These are phyloP conservation scores for Stenocarpella maydis DNA, from an alignment of 2,329 filamentous ascomycete species.

Conservation along the genomic window DNA sequence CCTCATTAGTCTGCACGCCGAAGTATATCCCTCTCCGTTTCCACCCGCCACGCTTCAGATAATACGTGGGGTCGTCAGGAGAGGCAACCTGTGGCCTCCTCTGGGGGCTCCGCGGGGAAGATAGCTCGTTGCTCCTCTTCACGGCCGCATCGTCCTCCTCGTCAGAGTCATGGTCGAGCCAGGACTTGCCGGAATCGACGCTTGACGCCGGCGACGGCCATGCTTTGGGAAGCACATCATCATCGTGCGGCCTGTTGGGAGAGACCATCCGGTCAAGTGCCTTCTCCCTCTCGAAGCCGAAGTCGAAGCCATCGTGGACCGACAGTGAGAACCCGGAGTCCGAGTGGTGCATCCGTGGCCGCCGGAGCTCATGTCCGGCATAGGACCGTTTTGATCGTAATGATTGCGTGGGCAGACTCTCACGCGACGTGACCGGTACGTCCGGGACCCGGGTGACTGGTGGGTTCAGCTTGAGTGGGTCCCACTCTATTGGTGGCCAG, in stretches of 20 bases:
- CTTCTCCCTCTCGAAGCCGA: conserved; percentile 41
- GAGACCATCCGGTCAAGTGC: conserved; percentile 20
- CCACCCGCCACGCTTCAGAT: conserved; percentile 47
- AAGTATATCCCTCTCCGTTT: conserved; percentile 49
- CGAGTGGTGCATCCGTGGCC: conserved; percentile 33
- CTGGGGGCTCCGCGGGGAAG: conserved; percentile 28
- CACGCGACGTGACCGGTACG: conserved; percentile 24
- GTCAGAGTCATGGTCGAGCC: conserved; percentile 30
- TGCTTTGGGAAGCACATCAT: conserved; percentile 26
- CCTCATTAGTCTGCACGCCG: conserved; percentile 32
- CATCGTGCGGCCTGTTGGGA: conserved; percentile 16
- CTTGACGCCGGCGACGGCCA: conserved; percentile 35
- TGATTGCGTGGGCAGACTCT: conserved; percentile 24
- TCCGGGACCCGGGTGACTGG: conserved; percentile 28
- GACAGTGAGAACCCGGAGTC: conserved; percentile 38
- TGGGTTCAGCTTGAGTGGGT: conserved; percentile 47
- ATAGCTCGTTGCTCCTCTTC: conserved; percentile 28
- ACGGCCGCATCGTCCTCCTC: conserved; percentile 24
- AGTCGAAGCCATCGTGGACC: conserved; percentile 46
- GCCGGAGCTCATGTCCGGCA: conserved; percentile 17
- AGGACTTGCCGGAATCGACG: conserved; percentile 35
- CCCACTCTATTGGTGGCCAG: conserved; percentile 42
- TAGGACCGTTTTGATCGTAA: conserved; percentile 28
- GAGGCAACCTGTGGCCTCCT: conserved; percentile 37
- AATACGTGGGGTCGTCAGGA: conserved; percentile 40